phyloP scores from a whole-genome alignment of 148 eudicot genomes.

The Vaccinium vitisidaea region DNA sequence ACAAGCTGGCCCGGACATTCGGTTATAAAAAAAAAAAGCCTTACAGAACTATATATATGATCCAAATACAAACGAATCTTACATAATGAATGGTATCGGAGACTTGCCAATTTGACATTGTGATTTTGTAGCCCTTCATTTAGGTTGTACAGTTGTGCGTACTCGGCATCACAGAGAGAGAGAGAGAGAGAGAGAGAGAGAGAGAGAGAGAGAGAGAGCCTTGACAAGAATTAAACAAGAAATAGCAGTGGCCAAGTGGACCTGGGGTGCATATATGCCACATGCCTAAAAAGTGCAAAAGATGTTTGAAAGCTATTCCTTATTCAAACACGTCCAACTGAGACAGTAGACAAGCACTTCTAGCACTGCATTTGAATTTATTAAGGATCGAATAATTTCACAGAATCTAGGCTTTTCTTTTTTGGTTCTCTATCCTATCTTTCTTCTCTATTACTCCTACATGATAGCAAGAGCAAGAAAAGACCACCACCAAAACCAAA shows the following conservation, averaged over 20 bases:
- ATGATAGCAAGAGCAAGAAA: not conserved
- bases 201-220: not conserved
- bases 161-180: no score
- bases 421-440: not conserved
- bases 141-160: not conserved
- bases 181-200: no score
- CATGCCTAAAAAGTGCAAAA: not conserved
- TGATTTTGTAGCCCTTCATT: slow-evolving; percentile 1
- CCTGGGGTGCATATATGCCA: not conserved
- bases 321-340: not conserved
- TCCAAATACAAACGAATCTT: not conserved
- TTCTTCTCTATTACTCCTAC: not conserved
- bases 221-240: not conserved
- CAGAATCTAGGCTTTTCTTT: not conserved
- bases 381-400: not conserved
- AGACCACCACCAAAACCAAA: not conserved
- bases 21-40: no score
- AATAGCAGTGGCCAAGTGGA: not conserved
- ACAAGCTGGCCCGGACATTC: no score
- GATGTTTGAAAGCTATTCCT: slow-evolving; percentile 3
- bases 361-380: not conserved
- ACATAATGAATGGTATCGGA: not conserved
- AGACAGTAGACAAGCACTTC: not conserved
- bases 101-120: not conserved
- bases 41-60: no score